Evolutionary conservation across 352 stramenopile species (phyloP).

Genomic region (Globisporangium nagaii): DNA sequence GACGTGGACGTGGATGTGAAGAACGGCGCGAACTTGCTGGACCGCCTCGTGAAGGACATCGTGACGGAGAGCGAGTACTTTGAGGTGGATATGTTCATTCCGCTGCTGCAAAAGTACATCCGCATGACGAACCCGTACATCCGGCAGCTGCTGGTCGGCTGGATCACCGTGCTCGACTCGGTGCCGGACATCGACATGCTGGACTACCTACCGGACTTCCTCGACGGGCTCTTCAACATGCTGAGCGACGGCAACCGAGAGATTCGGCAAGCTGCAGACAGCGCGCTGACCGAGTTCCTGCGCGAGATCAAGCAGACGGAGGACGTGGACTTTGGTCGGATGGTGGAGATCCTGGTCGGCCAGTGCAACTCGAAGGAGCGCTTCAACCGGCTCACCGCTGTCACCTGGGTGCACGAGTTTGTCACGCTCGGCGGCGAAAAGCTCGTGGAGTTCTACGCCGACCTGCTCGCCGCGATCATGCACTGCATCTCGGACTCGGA

Average conservation of each 20-base stretch:
- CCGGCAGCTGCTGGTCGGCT: conserved; percentile 96
- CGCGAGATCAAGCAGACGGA: conserved; percentile 95
- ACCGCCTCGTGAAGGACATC: conserved; percentile 97
- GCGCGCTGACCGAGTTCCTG: conserved; percentile 92
- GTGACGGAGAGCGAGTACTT: conserved; percentile 98
- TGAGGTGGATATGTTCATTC: conserved; percentile 98
- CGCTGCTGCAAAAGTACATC: conserved; percentile 99
- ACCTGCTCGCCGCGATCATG: conserved; percentile 95
- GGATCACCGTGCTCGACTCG: conserved; percentile 98
- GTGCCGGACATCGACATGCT: conserved; percentile 99
- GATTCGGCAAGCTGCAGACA: conserved; percentile 95
- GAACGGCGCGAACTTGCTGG: conserved; percentile 90
- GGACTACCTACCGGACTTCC: conserved; percentile 96
- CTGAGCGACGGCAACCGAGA: conserved; percentile 97
- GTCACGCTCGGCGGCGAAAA: conserved; percentile 94
- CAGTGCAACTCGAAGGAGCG: conserved; percentile 97
- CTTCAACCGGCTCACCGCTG: conserved; percentile 96
- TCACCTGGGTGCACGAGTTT: conserved; percentile 98
- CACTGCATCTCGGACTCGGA: conserved; percentile 97
- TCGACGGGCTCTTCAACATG: conserved; percentile 99
- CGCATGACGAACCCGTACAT: conserved; percentile 99
- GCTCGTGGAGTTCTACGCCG: conserved; percentile 94
- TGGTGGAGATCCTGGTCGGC: conserved; percentile 96
- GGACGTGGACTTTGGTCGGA: conserved; percentile 96
- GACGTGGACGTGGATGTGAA: conserved; percentile 99